These are phyloP conservation scores for Chalciporus sphaerocephalus DNA, from an alignment of 768 basidiomycete species.

Conservation along the genomic window DNA sequence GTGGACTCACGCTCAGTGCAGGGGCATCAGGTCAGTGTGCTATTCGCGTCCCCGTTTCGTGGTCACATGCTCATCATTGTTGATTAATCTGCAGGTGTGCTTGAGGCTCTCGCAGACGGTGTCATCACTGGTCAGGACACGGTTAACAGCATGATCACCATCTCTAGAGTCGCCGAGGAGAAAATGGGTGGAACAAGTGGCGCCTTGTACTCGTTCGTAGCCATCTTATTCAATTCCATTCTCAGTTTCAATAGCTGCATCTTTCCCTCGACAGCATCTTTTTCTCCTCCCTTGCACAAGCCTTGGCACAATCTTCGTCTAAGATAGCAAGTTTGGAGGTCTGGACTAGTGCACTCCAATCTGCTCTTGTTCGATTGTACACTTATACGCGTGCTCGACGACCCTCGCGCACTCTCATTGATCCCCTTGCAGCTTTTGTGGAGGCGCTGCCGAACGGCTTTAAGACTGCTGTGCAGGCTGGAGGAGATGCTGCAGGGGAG, in stretches of 20 bases:
- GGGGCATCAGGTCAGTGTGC: conserved; percentile 61
- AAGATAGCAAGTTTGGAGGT: conserved; percentile 38
- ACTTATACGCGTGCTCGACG: conserved; percentile 86
- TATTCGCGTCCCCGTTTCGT: background rate
- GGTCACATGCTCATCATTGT: background rate
- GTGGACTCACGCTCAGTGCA: conserved; percentile 62
- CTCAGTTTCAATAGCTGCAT: background rate
- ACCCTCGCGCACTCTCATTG: conserved; percentile 89
- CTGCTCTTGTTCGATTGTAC: conserved; percentile 61
- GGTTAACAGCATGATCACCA: conserved; percentile 56
- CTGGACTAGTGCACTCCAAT: conserved; percentile 58
- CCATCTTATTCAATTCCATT: background rate
- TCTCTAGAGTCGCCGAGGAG: conserved; percentile 75
- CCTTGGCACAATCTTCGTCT: conserved; percentile 42
- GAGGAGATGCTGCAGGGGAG: conserved; percentile 60
- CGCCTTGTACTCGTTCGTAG: conserved; percentile 80
- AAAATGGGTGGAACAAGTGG: conserved; percentile 91
- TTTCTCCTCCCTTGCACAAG: conserved; percentile 82
- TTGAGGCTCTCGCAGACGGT: conserved; percentile 52
- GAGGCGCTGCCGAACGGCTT: conserved; percentile 35
- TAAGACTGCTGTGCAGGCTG: conserved; percentile 53
- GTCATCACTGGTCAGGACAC: conserved; percentile 61
- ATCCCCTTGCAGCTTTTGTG: conserved; percentile 81
- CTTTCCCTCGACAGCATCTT: conserved; percentile 58
- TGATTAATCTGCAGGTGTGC: conserved; percentile 44